Percentiles rank a stretch among this genome's conserved stretches.
phyloP scores from a whole-genome alignment of 1,284 basidiomycete species.

The Ustilago curta region DNA sequence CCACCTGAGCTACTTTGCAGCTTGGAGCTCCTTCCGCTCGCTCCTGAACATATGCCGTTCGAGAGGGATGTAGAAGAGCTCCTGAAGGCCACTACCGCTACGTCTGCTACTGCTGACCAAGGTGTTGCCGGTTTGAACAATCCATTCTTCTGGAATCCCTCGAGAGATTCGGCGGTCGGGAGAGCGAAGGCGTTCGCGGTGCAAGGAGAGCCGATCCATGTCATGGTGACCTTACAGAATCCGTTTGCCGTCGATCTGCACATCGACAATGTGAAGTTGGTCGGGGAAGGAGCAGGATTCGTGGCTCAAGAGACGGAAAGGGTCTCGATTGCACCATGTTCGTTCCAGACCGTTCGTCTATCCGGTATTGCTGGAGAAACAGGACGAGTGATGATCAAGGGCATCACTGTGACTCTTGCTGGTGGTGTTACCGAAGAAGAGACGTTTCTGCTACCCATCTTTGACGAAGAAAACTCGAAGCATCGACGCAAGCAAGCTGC shows the following conservation, averaged over 20 bases:
- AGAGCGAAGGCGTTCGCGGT: conserved; percentile 77
- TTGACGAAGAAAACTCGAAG: conserved; percentile 80
- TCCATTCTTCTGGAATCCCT: conserved; percentile 55
- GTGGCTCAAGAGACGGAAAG: conserved; percentile 72
- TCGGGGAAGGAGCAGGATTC: conserved; percentile 84
- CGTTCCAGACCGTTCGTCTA: conserved; percentile 80
- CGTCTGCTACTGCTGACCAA: conserved; percentile 7
- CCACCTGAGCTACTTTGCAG: conserved; percentile 77
- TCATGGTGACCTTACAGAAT: conserved; percentile 87
- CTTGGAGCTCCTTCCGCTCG: conserved; percentile 81
- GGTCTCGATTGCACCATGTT: conserved; percentile 78
- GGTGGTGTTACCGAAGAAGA: conserved; percentile 75
- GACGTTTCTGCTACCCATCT: conserved; percentile 81
- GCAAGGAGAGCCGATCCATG: conserved; percentile 83
- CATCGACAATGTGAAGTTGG: conserved; percentile 81
- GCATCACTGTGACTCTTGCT: conserved; percentile 80
- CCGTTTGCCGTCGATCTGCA: conserved; percentile 91
- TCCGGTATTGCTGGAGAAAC: conserved; percentile 77
- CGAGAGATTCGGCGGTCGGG: not conserved
- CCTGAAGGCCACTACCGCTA: not conserved
- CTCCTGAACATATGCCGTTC: conserved; percentile 77
- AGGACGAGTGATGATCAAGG: conserved; percentile 80
- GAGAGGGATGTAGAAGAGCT: conserved; percentile 74
- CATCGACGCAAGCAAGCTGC: conserved; percentile 74
- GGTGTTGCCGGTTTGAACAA: conserved; percentile 39